These are phyloP conservation scores for Chalciporus sp. DNA, from an alignment of 1,284 basidiomycete species.

Conservation along the genomic window DNA sequence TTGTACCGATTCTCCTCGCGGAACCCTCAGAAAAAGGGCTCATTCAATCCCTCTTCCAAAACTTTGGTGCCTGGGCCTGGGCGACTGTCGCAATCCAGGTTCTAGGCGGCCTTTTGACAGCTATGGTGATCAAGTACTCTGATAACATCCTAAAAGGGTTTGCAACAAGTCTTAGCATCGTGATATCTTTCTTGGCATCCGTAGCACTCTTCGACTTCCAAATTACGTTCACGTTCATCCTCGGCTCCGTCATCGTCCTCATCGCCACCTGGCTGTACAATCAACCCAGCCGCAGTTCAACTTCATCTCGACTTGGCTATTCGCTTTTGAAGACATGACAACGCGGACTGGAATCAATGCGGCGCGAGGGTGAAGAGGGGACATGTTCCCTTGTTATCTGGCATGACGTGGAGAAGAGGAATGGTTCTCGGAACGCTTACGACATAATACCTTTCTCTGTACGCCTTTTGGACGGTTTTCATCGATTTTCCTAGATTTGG, in stretches of 20 bases:
- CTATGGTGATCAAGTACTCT: constrained; percentile 84
- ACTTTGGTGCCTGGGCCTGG: constrained; percentile 91
- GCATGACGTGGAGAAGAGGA: constrained; percentile 7
- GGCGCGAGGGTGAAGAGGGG: not conserved
- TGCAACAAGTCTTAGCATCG: constrained; percentile 90
- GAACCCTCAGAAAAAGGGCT: constrained; percentile 42
- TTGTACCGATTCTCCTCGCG: constrained; percentile 79
- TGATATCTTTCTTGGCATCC: constrained; percentile 90
- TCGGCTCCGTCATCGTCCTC: constrained; percentile 83
- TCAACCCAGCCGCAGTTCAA: constrained; percentile 47
- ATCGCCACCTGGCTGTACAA: constrained; percentile 92
- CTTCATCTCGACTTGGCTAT: constrained; percentile 31
- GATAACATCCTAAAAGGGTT: constrained; percentile 94
- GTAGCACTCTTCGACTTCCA: constrained; percentile 87
- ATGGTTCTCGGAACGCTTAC: constrained; percentile 20
- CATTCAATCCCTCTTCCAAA: constrained; percentile 56
- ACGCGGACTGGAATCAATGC: not conserved
- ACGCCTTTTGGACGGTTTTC: constrained; percentile 24
- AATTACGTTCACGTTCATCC: constrained; percentile 82
- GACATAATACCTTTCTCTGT: constrained; percentile 23
- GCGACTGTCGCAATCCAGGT: constrained; percentile 89
- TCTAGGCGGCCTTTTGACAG: constrained; percentile 88
- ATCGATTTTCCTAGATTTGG: constrained; percentile 28
- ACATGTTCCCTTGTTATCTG: constrained; percentile 4
- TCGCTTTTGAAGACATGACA: constrained; percentile 30